Base-by-base conservation (phyloP, 2,329 filamentous ascomycete genomes). In the Thyridium curvatum region DNA sequence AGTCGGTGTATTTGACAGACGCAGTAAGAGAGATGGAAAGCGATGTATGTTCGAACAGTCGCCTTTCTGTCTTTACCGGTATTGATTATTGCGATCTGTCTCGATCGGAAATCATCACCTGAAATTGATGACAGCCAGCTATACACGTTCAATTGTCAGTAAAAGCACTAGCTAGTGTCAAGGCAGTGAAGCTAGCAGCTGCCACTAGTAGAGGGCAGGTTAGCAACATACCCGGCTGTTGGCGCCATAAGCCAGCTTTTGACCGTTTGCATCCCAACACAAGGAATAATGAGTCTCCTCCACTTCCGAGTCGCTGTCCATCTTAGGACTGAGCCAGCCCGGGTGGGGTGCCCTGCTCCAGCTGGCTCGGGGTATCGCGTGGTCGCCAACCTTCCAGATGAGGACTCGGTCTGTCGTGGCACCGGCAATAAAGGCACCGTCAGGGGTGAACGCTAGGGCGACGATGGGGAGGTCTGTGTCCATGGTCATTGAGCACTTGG, bases 331-430 rank as follows among this genome's bases (percentile, higher is more conserved):
- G 26, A 74, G 61, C 74, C 76, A 80, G 4, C 74, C 77, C 1
- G 68, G 62, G 46, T 80, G 74, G 9, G 69, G 62, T 18, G 66
- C 61, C 43, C 74, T 62, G 42, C 65, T 73, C 78, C 79, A 83
- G 50, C 67, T 75, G 13, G 79, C 79, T 34, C 74, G 66, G 4
- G 79, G 79, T 34, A 79, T 66, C 18, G 65, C 61, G 34, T 72
- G 65, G 38, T 77, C 78, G 43, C 73, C 76, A 12, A 81, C 71
- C 52, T 80, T 82, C 77, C 79, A 83, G 34, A 83, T 79, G 30
- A 81, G 58, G 12, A 82, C 74, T 41, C 67, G 69, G 28, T 72
- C 69, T 15, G 68, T 68, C 1, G 77, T 81, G 5, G 76, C 78
- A 4, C 75, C 77, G 1, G 79, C 79, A 37, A 83, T 71, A 46